Evolutionary conservation across 306 rosid species (phyloP), one percentile per base, ranked within the genome.

Genomic region (Benincasa hispida): DNA sequence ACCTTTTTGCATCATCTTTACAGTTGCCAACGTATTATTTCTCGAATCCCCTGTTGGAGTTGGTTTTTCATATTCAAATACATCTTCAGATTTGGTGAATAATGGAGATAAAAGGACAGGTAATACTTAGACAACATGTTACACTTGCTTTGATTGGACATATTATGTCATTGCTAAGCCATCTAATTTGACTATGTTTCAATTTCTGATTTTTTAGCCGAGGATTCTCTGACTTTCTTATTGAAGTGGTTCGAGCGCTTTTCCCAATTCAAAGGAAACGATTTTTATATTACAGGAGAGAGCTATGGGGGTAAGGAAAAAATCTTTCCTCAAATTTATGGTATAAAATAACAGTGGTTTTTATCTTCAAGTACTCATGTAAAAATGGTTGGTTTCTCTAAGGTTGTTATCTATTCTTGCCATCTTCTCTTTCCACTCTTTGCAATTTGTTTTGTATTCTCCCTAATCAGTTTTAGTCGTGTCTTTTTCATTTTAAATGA

Each of bases 31-130:
- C 55, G 27, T 91, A 87, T 80, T 93, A 65, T 93, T 89, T 81
- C 10, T 93, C 12, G 98, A 93, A 65, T 83, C 97, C 76, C 97
- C 97, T 78, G 92, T 82, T 83, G 98, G 98, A 80, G 98, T 93
- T 79, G 98, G 98, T 57, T 93, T 86, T 85, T 93, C 98, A 30
- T 93, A 93, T 86, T 91, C 97, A n/a, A 91, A 89, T 68, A 84
- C 84, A 54, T 77, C 89, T 58, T 86, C 93, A 24, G 96, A 93
- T 75, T 14, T 91, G 65, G 72, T 73, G 56, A 81, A 81, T 75
- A 89, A 87, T 77, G 98, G 98, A 6, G 98, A 93, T 76, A 84
- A 84, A 70, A 89, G 92, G 65, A 80, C 97, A 56, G 97, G 98
- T 93, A 84, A 7, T 47, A 34, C 54, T 77, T 39, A 56, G 51